phyloP scores from a whole-genome alignment of 2,329 filamentous ascomycete genomes.

The Huntiella bhutanensis region DNA sequence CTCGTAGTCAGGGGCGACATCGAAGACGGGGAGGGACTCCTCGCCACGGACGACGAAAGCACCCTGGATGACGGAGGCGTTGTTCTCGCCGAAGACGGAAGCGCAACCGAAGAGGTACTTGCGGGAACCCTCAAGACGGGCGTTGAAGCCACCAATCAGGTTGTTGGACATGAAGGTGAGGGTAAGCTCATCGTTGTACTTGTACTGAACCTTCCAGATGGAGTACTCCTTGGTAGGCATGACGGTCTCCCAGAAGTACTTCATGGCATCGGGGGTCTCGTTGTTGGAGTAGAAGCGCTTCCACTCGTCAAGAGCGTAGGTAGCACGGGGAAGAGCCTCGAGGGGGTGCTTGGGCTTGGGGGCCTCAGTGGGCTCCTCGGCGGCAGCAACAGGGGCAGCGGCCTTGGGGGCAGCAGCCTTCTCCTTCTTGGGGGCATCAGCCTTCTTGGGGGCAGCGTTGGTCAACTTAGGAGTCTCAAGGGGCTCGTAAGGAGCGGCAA shows the following conservation, averaged over 20 bases:
- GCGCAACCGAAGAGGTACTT: conserved; percentile 92
- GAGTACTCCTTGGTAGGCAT: conserved; percentile 81
- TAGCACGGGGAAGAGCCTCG: conserved; percentile 61
- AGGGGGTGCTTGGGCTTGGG: conserved; percentile 96
- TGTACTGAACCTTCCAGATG: conserved; percentile 86
- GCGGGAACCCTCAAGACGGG: conserved; percentile 88
- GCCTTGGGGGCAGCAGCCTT: conserved; percentile 21
- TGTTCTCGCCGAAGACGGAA: conserved; percentile 75
- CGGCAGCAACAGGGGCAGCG: conserved; percentile 18
- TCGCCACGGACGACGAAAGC: conserved; percentile 91
- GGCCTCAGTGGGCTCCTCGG: conserved; percentile 30
- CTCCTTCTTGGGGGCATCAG: conserved; percentile 43
- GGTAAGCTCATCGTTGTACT: conserved; percentile 97
- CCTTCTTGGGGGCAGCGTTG: conserved; percentile 59
- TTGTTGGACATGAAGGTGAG: conserved; percentile 98
- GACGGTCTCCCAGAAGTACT: conserved; percentile 97
- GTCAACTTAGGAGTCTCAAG: conserved; percentile 63
- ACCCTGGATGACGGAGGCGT: conserved; percentile 80
- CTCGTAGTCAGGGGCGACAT: conserved; percentile 94
- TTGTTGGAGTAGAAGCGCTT: conserved; percentile 98
- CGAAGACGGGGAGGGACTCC: conserved; percentile 69
- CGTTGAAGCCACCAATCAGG: conserved; percentile 94
- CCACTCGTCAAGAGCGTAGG: conserved; percentile 82
- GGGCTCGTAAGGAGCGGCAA: conserved; percentile 56
- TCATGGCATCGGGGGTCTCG: conserved; percentile 67